Conservation (phyloP, 164 flowering plant genomes). For the Aristolochia contorta region DNA sequence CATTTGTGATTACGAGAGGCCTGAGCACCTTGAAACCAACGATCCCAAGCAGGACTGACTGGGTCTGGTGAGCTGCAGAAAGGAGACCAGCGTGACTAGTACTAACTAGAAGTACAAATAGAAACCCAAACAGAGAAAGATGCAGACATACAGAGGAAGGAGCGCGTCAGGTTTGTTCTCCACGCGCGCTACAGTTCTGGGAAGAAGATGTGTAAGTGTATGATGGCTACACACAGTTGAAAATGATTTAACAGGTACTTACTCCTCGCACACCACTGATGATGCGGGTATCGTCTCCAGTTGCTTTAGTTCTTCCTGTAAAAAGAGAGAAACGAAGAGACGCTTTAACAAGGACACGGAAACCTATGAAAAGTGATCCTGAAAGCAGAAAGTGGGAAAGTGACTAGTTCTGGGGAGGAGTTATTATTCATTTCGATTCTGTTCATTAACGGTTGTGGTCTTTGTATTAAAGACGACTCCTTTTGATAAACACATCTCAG, state of each 20-base stretch:
- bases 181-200: neutral
- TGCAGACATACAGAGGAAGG: conserved; percentile 1
- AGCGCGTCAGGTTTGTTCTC: conserved; percentile 1
- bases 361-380: neutral
- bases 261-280: conserved; percentile 1
- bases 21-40: conserved; percentile 1
- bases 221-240: too few relatives aligned
- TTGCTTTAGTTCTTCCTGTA: conserved; percentile 1
- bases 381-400: neutral
- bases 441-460: neutral
- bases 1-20: conserved; percentile 1
- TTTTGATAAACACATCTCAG: neutral
- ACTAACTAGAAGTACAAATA: neutral
- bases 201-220: neutral
- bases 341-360: neutral
- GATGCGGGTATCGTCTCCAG: neutral
- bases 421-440: neutral
- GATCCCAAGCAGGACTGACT: conserved; percentile 1
- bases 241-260: too few relatives aligned
- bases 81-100: neutral
- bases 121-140: neutral
- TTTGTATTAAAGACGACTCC: neutral
- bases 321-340: neutral
- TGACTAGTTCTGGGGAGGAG: neutral
- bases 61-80: conserved; percentile 1